Base-by-base conservation (phyloP, 2,329 filamentous ascomycete genomes). In the Eutypa lata region DNA sequence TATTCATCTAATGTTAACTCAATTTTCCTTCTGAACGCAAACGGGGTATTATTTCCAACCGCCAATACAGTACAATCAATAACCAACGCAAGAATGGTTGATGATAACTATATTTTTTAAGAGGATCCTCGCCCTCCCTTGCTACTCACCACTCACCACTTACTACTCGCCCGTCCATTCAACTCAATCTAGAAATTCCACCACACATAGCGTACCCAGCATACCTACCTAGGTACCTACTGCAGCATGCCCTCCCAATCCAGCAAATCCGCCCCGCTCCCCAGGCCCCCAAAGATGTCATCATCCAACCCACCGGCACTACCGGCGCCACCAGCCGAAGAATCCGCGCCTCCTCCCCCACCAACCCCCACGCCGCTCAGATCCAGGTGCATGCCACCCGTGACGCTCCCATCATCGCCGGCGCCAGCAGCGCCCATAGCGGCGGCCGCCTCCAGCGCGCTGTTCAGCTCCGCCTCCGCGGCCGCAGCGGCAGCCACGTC, bases 201-300 rank as follows among this genome's bases (percentile, higher is more conserved):
- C n/a, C n/a, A n/a, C n/a, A n/a, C n/a, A n/a, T n/a, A n/a, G n/a
- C n/a, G n/a, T n/a, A n/a, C n/a, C n/a, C n/a, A n/a, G n/a, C n/a
- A n/a, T n/a, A n/a, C n/a, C n/a, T n/a, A n/a, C n/a, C n/a, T n/a
- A n/a, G n/a, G n/a, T n/a, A n/a, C 42, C 22, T 45, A 45, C 42
- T 45, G 19, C 22, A 45, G 11, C 7, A 65, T 64, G 11, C 54
- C 54, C 31, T 59, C 64, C 66, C 67, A 69, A 4, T 58, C 58
- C 13, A 68, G 57, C 13, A 68, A 49, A 46, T 68, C 65, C 2
- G 58, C 53, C 24, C 54, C 52, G 26, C 54, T 54, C 1, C 60
- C 62, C 18, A 73, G 49, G 5, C 61, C 62, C 10, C 67, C 62
- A 61, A 80, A 79, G 52, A 76, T 72, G 47, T 79, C 78, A 56